Conservation (phyloP, 306 rosid species). For the Cicer bijugum region DNA sequence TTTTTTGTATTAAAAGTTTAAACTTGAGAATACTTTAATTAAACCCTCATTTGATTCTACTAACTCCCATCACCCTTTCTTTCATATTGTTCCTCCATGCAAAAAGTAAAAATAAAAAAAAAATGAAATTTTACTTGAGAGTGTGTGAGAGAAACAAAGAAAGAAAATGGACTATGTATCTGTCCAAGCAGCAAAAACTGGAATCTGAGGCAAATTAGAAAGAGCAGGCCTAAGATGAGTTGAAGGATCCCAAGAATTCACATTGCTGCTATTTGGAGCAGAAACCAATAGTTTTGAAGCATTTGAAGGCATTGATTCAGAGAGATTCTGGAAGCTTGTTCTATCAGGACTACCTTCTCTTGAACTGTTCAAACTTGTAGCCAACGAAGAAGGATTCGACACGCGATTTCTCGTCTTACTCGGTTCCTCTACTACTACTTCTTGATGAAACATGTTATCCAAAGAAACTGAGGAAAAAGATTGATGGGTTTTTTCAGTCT, state of each 20-base stretch:
- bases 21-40: conserved; percentile 42
- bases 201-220: conserved; percentile 65
- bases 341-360: conserved; percentile 78
- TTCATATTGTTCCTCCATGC: conserved; percentile 41
- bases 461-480: conserved; percentile 43
- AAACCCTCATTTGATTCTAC: conserved; percentile 32
- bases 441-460: conserved; percentile 52
- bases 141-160: not conserved
- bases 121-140: conserved; percentile 38
- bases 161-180: conserved; percentile 48
- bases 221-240: conserved; percentile 60
- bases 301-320: conserved; percentile 59
- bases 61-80: conserved; percentile 44
- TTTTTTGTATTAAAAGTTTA: conserved; percentile 26
- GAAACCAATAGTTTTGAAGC: conserved; percentile 53
- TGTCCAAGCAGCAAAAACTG: conserved; percentile 80
- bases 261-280: conserved; percentile 51
- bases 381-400: conserved; percentile 78
- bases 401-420: conserved; percentile 56
- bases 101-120: not conserved
- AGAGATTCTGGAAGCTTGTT: conserved; percentile 54
- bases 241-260: conserved; percentile 70
- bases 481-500: conserved; percentile 43
- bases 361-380: conserved; percentile 70
- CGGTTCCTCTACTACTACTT: conserved; percentile 49